Conservation (phyloP, 1,284 basidiomycete species). For the Termitomyces sp. region DNA sequence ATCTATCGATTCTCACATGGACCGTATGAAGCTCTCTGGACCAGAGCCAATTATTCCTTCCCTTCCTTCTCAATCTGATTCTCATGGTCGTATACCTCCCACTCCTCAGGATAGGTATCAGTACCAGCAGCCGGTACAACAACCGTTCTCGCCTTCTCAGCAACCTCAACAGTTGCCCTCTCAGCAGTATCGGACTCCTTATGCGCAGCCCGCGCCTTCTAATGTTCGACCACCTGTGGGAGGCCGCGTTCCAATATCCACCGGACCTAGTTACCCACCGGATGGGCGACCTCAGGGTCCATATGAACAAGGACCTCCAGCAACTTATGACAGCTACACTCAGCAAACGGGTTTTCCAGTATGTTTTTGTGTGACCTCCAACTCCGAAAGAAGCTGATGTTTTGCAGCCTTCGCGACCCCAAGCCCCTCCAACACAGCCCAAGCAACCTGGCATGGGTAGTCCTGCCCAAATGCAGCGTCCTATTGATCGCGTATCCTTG, state of each 20-base stretch:
- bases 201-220: slow-evolving; percentile 25
- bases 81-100: slow-evolving; percentile 26
- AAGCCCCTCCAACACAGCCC: slow-evolving; percentile 21
- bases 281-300: slow-evolving; percentile 28
- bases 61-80: slow-evolving; percentile 28
- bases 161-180: slow-evolving; percentile 20
- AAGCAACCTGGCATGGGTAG: slow-evolving; percentile 20
- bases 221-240: slow-evolving; percentile 40
- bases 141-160: slow-evolving; percentile 21
- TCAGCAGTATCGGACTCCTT: slow-evolving; percentile 19
- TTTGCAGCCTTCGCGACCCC: slow-evolving; percentile 18
- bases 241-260: slow-evolving; percentile 36
- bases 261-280: slow-evolving; percentile 30
- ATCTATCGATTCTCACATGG: slow-evolving; percentile 36
- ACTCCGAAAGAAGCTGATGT: neutral
- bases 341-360: slow-evolving; percentile 22
- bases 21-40: slow-evolving; percentile 43
- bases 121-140: slow-evolving; percentile 27
- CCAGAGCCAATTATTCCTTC: slow-evolving; percentile 27
- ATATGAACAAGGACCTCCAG: slow-evolving; percentile 26
- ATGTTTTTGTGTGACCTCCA: neutral
- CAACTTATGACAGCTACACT: slow-evolving; percentile 26
- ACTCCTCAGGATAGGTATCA: slow-evolving; percentile 32
- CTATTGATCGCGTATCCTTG: slow-evolving; percentile 25
- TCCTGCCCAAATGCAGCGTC: slow-evolving; percentile 19